Evolutionary conservation across 2,329 filamentous ascomycete genomes (phyloP).

Genomic region (Pseudogymnoascus sp.): DNA sequence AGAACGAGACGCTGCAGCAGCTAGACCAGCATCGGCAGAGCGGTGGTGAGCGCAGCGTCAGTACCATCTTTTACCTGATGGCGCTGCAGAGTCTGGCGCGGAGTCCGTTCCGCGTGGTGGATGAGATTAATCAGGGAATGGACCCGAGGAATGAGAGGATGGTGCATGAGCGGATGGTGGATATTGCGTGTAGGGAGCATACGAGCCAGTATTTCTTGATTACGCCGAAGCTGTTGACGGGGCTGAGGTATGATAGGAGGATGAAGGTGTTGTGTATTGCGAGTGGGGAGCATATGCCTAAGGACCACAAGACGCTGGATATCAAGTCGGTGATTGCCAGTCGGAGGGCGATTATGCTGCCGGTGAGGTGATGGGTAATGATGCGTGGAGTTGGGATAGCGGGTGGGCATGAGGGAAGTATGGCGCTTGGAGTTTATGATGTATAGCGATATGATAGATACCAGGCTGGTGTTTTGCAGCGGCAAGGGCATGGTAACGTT

Average conservation of each 20-base stretch:
- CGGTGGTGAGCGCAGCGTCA: slow-evolving; percentile 90
- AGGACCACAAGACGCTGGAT: slow-evolving; percentile 31
- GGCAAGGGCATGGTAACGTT: not conserved
- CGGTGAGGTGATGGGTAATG: not conserved
- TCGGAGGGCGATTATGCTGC: slow-evolving; percentile 20
- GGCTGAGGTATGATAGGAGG: slow-evolving; percentile 74
- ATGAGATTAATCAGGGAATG: slow-evolving; percentile 99
- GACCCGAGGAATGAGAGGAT: slow-evolving; percentile 96
- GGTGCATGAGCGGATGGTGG: slow-evolving; percentile 96
- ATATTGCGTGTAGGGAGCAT: slow-evolving; percentile 83
- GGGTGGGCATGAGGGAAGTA: not conserved
- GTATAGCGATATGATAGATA: slow-evolving; percentile 7
- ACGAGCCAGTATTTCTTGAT: slow-evolving; percentile 91
- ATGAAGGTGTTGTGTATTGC: slow-evolving; percentile 95
- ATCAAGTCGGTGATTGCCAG: slow-evolving; percentile 23
- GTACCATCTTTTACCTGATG: slow-evolving; percentile 99
- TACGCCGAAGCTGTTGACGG: slow-evolving; percentile 86
- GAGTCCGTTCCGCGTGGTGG: slow-evolving; percentile 93
- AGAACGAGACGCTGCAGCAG: slow-evolving; percentile 73
- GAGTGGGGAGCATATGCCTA: slow-evolving; percentile 67
- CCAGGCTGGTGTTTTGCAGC: not conserved
- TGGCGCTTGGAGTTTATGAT: slow-evolving; percentile 1
- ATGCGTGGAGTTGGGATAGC: not conserved
- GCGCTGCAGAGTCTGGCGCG: slow-evolving; percentile 87
- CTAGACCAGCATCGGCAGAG: slow-evolving; percentile 91